Percentiles rank a stretch among this genome's conserved stretches.
phyloP scores from a whole-genome alignment of 164 flowering plant species.

The Tinospora cordifolia region DNA sequence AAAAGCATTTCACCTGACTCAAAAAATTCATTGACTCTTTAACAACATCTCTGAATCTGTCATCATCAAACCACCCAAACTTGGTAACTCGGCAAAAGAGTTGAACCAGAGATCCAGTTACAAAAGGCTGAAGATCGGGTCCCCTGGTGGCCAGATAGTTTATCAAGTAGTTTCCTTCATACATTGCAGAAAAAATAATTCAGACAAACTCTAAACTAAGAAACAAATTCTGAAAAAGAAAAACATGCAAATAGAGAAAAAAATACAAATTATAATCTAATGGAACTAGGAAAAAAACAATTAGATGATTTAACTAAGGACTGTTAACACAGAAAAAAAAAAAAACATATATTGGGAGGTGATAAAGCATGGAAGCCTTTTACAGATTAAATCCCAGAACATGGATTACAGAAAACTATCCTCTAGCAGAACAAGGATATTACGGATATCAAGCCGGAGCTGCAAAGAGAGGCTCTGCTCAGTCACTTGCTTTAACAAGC shows the following conservation, averaged over 20 bases:
- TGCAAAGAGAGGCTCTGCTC: constrained; percentile 83
- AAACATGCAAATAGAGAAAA: neutral
- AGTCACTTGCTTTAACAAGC: constrained; percentile 95
- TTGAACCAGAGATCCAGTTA: constrained; percentile 75
- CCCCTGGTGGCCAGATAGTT: constrained; percentile 91
- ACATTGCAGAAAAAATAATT: constrained; percentile 19
- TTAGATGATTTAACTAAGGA: neutral
- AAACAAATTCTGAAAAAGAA: neutral
- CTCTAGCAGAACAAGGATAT: constrained; percentile 20
- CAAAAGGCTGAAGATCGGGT: constrained; percentile 85
- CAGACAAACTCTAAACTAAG: constrained; percentile 5
- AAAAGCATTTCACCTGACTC: constrained; percentile 56
- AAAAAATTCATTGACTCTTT: constrained; percentile 79
- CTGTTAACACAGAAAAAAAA: neutral
- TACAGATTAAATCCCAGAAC: constrained; percentile 1
- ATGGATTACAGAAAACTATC: neutral
- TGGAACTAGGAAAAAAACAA: neutral
- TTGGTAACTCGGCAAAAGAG: constrained; percentile 84
- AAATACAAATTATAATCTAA: neutral
- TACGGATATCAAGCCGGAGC: constrained; percentile 97
- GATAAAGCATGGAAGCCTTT: neutral
- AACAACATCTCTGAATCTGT: constrained; percentile 75
- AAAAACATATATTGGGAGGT: neutral
- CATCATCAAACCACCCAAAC: constrained; percentile 98
- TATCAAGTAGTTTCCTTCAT: constrained; percentile 76